Percentiles rank a stretch among this genome's conserved stretches.
phyloP scores from a whole-genome alignment of 768 basidiomycete genomes.

The Candolleomyces efflorescens region DNA sequence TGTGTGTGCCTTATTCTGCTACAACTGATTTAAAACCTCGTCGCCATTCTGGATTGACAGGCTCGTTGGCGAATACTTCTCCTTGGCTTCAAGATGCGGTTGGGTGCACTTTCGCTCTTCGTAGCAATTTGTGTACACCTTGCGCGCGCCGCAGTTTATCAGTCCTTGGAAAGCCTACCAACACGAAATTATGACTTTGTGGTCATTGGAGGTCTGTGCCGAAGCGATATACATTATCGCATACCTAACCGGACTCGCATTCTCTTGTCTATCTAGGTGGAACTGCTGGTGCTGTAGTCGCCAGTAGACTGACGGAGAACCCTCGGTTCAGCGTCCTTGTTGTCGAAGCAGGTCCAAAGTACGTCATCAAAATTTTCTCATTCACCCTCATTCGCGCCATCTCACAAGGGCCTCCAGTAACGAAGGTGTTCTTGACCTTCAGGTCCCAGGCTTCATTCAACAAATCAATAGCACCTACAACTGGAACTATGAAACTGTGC shows the following conservation, averaged over 20 bases:
- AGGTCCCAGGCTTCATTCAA: slow-evolving; percentile 10
- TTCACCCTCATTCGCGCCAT: neutral
- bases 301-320: slow-evolving; percentile 39
- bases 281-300: slow-evolving; percentile 42
- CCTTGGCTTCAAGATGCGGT: neutral
- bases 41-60: neutral
- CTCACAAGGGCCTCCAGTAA: slow-evolving; percentile 6
- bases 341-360: slow-evolving; percentile 33
- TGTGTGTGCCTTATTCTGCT: neutral
- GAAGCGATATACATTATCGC: slow-evolving; percentile 1
- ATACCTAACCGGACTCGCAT: neutral
- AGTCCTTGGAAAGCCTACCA: neutral
- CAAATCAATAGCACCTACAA: slow-evolving; percentile 2
- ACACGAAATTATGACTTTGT: slow-evolving; percentile 10
- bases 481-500: slow-evolving; percentile 13
- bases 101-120: neutral
- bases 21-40: neutral
- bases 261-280: slow-evolving; percentile 20
- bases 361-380: neutral
- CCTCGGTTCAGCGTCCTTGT: slow-evolving; percentile 32
- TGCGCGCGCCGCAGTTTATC: neutral
- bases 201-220: slow-evolving; percentile 22
- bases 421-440: slow-evolving; percentile 10
- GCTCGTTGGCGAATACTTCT: neutral
- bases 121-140: neutral